A percentile compares a stretch with the other conserved stretches of the same genome.
These are phyloP conservation scores for Decorospora gaudefroyi DNA, from an alignment of 2,329 filamentous ascomycete genomes.

Conservation along the genomic window DNA sequence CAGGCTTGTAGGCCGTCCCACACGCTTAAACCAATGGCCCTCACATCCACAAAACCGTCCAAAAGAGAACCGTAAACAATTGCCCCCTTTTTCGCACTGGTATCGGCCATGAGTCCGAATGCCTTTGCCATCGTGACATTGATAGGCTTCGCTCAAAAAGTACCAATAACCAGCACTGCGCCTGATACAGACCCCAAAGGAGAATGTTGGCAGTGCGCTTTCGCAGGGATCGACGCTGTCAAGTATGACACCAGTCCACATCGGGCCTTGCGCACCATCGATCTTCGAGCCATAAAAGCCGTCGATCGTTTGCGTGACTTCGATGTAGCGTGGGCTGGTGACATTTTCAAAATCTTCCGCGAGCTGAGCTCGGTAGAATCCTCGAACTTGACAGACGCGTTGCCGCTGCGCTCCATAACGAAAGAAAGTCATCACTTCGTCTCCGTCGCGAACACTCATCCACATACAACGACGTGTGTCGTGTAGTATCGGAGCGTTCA, in stretches of 20 bases:
- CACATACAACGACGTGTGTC: background rate
- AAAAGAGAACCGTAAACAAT: background rate
- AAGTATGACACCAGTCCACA: background rate
- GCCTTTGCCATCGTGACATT: background rate
- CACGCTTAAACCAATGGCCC: background rate
- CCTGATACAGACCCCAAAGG: background rate
- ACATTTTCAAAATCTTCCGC: background rate
- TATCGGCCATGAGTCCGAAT: background rate
- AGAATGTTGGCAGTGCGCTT: background rate
- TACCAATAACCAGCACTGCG: background rate
- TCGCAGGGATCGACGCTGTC: background rate
- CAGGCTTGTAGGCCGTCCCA: background rate
- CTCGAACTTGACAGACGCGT: background rate
- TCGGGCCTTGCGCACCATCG: background rate
- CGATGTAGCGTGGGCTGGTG: background rate
- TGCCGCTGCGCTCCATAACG: background rate
- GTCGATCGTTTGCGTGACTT: background rate
- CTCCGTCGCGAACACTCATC: background rate
- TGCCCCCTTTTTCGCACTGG: background rate
- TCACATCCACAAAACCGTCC: background rate
- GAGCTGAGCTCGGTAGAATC: background rate
- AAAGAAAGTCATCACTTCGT: background rate
- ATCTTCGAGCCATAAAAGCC: background rate
- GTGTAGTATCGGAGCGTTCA: background rate
- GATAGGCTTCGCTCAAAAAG: slow-evolving; percentile 1